Evolutionary conservation across 306 rosid species (phyloP).

Genomic region (Alnus glutinosa): DNA sequence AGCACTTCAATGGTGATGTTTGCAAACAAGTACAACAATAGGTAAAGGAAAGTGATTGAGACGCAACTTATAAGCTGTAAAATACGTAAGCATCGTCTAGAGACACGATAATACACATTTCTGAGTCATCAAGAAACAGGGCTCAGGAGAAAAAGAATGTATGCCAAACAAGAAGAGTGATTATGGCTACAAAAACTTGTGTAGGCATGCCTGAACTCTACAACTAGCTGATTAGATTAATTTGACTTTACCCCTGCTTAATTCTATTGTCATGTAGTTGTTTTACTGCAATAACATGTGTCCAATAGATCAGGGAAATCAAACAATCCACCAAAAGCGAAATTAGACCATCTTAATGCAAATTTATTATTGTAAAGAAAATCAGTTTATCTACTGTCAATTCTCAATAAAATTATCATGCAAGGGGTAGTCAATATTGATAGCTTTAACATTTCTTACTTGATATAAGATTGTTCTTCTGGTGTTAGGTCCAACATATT

Average conservation of each 20-base stretch:
- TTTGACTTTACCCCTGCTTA: background rate
- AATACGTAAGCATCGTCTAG: conserved; percentile 1
- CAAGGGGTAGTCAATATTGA: conserved; percentile 4
- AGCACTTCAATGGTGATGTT: background rate
- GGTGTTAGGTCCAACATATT: conserved; percentile 62
- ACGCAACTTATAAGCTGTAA: background rate
- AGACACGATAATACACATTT: background rate
- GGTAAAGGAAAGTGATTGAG: background rate
- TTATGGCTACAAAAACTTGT: background rate
- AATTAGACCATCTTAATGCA: conserved; percentile 9
- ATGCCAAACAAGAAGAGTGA: background rate
- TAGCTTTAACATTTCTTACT: conserved; percentile 43
- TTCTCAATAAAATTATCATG: background rate
- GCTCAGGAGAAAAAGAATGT: background rate
- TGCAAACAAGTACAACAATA: background rate
- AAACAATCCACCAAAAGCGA: conserved; percentile 12
- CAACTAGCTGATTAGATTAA: conserved; percentile 1
- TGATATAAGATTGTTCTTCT: conserved; percentile 73
- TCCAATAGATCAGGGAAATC: conserved; percentile 1
- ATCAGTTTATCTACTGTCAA: background rate
- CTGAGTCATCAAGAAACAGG: background rate
- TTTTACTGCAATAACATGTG: conserved; percentile 16
- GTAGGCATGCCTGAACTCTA: background rate
- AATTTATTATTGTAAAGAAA: background rate
- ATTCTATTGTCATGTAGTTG: background rate